phyloP scores from a whole-genome alignment of 1,139 yeast genomes.

The Geotrichum histeridarum region DNA sequence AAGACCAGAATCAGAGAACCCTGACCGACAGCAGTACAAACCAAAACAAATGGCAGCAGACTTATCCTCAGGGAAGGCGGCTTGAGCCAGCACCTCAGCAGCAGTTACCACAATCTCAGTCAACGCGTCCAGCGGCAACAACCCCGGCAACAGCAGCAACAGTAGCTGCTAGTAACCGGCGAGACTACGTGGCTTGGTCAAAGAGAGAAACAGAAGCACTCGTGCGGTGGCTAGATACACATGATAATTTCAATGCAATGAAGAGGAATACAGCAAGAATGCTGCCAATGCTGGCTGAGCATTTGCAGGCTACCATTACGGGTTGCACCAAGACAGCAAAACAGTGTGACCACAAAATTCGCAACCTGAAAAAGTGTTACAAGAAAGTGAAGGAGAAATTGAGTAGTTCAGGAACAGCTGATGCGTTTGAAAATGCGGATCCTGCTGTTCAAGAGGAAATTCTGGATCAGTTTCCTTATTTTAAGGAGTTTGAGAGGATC shows the following conservation, averaged over 20 bases:
- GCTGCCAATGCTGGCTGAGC: constrained; percentile 19
- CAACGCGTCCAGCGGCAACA: neutral
- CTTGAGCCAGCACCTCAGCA: constrained; percentile 11
- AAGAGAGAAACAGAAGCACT: constrained; percentile 19
- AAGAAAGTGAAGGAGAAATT: constrained; percentile 17
- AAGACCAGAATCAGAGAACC: neutral
- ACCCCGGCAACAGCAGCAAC: neutral
- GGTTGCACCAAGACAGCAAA: constrained; percentile 21
- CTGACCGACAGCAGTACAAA: constrained; percentile 1
- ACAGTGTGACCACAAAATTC: constrained; percentile 20
- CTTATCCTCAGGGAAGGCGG: constrained; percentile 9
- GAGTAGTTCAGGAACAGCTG: constrained; percentile 1
- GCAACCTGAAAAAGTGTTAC: constrained; percentile 19
- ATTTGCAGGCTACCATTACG: constrained; percentile 10
- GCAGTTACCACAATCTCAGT: neutral
- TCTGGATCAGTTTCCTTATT: constrained; percentile 19
- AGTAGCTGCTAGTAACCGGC: constrained; percentile 8
- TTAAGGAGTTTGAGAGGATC: constrained; percentile 16
- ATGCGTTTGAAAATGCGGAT: constrained; percentile 6
- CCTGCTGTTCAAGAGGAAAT: constrained; percentile 12
- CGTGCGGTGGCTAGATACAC: constrained; percentile 17
- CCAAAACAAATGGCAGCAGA: neutral
- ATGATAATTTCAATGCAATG: constrained; percentile 19
- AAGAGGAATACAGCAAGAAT: constrained; percentile 17
- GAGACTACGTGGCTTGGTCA: constrained; percentile 21